phyloP scores from a whole-genome alignment of 2,329 filamentous ascomycete genomes.

The Fusarium verticillioides region DNA sequence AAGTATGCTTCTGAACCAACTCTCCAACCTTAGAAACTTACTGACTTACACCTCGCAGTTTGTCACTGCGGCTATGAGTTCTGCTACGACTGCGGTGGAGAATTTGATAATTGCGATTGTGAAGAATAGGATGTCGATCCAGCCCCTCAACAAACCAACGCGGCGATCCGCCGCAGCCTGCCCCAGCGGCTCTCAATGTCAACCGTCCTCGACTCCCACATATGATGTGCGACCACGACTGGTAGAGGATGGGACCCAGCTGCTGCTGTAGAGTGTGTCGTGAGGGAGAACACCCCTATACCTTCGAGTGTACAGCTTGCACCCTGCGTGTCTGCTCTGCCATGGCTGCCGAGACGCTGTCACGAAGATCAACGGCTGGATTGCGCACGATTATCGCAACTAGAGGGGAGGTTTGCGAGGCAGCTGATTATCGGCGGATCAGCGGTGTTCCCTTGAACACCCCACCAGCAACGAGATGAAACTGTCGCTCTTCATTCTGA shows the following conservation, averaged over 20 bases:
- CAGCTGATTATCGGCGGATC: not conserved
- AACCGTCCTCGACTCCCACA: not conserved
- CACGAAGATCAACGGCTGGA: not conserved
- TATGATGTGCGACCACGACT: not conserved
- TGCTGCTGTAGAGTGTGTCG: not conserved
- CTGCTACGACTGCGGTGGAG: constrained; percentile 58
- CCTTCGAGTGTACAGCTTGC: not conserved
- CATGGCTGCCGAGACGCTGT: not conserved
- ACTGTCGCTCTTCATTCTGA: not conserved
- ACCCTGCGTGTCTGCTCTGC: not conserved
- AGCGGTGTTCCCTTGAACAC: not conserved
- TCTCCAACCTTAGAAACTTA: not conserved
- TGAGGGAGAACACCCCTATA: not conserved
- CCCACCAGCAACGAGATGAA: not conserved
- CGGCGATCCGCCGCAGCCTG: not conserved
- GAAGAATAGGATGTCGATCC: constrained; percentile 38
- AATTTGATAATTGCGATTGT: not conserved
- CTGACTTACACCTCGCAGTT: constrained; percentile 43
- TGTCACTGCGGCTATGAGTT: constrained; percentile 59
- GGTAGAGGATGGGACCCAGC: not conserved
- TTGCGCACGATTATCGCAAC: accelerated
- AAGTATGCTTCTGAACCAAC: constrained; percentile 53
- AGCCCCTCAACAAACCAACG: not conserved
- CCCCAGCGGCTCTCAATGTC: not conserved
- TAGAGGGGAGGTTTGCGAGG: not conserved